phyloP scores from a whole-genome alignment of 1,139 yeast species.

The Suhomyces guaymorum region DNA sequence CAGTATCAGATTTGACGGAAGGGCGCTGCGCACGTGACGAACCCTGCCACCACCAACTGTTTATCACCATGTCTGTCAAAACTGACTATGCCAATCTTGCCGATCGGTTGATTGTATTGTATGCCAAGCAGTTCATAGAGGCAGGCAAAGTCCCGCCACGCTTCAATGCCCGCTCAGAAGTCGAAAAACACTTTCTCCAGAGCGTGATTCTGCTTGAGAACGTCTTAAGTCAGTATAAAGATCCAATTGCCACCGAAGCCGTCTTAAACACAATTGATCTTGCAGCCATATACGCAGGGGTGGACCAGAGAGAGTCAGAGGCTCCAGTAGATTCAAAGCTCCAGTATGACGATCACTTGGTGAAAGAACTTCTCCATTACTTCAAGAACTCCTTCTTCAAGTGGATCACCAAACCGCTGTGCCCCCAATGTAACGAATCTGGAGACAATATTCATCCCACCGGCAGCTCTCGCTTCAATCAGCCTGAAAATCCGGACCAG shows the following conservation, averaged over 20 bases:
- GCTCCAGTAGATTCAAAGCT: slow-evolving; percentile 17
- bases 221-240: slow-evolving; percentile 10
- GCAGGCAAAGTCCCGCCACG: slow-evolving; percentile 1
- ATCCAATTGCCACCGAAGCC: slow-evolving; percentile 14
- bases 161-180: slow-evolving; percentile 5
- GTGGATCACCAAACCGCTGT: slow-evolving; percentile 78
- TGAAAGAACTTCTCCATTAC: slow-evolving; percentile 68
- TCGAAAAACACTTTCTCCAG: slow-evolving; percentile 6
- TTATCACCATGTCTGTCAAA: slow-evolving; percentile 5
- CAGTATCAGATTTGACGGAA: too few species aligned
- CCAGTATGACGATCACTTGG: slow-evolving; percentile 69
- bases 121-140: slow-evolving; percentile 10
- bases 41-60: not conserved
- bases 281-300: slow-evolving; percentile 37
- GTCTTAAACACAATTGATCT: slow-evolving; percentile 39
- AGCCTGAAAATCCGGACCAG: slow-evolving; percentile 36
- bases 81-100: slow-evolving; percentile 14
- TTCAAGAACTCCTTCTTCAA: slow-evolving; percentile 77
- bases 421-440: slow-evolving; percentile 52
- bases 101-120: slow-evolving; percentile 12
- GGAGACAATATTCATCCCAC: slow-evolving; percentile 33
- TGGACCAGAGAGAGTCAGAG: slow-evolving; percentile 27
- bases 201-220: slow-evolving; percentile 10
- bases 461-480: too few species aligned
- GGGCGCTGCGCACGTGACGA: not conserved